Conservation (phyloP, 495 filamentous ascomycete genomes). For the Zalerion maritima region DNA sequence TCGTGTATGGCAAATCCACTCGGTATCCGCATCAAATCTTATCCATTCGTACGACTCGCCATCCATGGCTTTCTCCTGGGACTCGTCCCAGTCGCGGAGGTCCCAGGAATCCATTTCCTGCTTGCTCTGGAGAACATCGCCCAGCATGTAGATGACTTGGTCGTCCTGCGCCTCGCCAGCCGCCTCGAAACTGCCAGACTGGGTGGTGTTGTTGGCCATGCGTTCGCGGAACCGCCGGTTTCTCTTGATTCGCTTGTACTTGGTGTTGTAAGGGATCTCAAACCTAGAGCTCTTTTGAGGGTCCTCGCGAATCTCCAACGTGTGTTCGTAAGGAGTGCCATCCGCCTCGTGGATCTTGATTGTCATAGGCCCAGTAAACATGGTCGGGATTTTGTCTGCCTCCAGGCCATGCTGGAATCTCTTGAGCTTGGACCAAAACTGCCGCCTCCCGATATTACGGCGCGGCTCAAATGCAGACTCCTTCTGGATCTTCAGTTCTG, state of each 20-base stretch:
- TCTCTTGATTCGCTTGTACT: slow-evolving; percentile 94
- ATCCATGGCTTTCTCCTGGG: slow-evolving; percentile 79
- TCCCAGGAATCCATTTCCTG: slow-evolving; percentile 76
- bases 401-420: slow-evolving; percentile 60
- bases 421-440: slow-evolving; percentile 70
- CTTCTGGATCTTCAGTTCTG: slow-evolving; percentile 16
- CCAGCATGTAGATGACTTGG: slow-evolving; percentile 76
- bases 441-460: too few relatives aligned
- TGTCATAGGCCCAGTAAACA: slow-evolving; percentile 93
- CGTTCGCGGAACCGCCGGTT: slow-evolving; percentile 79
- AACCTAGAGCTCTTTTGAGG: slow-evolving; percentile 47
- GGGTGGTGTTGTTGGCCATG: slow-evolving; percentile 32
- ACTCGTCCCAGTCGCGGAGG: slow-evolving; percentile 72
- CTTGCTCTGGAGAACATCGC: slow-evolving; percentile 71
- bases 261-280: slow-evolving; percentile 96
- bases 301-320: slow-evolving; percentile 83
- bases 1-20: slow-evolving; percentile 74
- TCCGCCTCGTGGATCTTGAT: slow-evolving; percentile 97
- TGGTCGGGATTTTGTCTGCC: slow-evolving; percentile 51
- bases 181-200: too few relatives aligned
- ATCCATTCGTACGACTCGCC: slow-evolving; percentile 98
- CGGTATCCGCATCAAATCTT: slow-evolving; percentile 92
- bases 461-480: too few relatives aligned
- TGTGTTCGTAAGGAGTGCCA: slow-evolving; percentile 96
- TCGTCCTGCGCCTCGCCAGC: slow-evolving; percentile 67